These are phyloP conservation scores for Wickerhamiella cacticola DNA, from an alignment of 805 yeast genomes.

Conservation along the genomic window DNA sequence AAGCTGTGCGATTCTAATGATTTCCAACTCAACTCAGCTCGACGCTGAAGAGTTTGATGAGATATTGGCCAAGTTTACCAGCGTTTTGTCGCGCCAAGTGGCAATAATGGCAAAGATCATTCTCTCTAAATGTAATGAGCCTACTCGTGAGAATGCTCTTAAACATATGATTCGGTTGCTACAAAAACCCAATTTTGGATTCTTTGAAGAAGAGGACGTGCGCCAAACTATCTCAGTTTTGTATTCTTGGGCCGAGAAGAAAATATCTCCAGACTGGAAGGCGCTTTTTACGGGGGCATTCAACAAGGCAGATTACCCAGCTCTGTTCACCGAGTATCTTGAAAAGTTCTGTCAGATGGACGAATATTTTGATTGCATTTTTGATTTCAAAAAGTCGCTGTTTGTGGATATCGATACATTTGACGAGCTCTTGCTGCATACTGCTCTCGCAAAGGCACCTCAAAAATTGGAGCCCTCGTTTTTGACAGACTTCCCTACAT, in stretches of 20 bases:
- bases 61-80: slow-evolving; percentile 1
- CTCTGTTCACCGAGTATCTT: neutral
- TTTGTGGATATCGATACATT: neutral
- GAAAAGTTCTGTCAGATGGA: neutral
- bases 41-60: neutral
- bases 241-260: neutral
- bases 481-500: neutral
- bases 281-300: neutral
- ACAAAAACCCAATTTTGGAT: neutral
- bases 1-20: slow-evolving; percentile 9
- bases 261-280: neutral
- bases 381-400: neutral
- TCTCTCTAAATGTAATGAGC: neutral
- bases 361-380: neutral
- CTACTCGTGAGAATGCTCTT: neutral
- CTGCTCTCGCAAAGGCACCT: neutral
- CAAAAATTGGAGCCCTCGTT: neutral
- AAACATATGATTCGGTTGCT: slow-evolving; percentile 1
- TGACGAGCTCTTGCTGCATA: neutral
- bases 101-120: neutral
- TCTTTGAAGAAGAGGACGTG: slow-evolving; percentile 1
- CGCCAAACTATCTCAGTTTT: neutral
- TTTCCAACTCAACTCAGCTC: neutral
- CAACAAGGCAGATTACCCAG: slow-evolving; percentile 6
- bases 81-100: neutral